phyloP scores from a whole-genome alignment of 345 rosid species.

The Salix exigua region DNA sequence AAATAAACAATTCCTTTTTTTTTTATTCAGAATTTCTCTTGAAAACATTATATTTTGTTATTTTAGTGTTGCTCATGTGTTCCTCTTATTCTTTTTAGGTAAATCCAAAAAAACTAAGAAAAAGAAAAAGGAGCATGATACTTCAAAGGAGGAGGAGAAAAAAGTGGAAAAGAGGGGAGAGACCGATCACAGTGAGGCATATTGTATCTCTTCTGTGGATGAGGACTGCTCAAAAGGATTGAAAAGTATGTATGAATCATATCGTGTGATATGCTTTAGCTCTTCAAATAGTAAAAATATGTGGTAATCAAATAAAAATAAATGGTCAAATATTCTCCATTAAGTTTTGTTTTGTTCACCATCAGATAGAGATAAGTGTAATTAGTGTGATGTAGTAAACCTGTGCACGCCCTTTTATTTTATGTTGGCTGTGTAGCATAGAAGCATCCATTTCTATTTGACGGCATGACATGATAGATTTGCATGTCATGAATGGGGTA shows the following conservation, averaged over 20 bases:
- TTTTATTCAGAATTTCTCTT: not conserved
- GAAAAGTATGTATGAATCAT: slow-evolving; percentile 50
- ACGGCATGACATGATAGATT: not conserved
- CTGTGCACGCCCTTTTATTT: not conserved
- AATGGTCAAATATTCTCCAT: not conserved
- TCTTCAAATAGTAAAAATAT: not conserved
- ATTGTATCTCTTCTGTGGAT: slow-evolving; percentile 67
- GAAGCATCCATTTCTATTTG: not conserved
- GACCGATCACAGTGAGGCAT: slow-evolving; percentile 27
- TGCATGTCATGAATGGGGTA: not conserved
- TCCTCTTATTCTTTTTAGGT: slow-evolving; percentile 18
- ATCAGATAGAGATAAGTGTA: not conserved
- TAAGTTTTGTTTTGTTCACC: not conserved
- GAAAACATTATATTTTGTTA: not conserved
- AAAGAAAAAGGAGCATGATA: slow-evolving; percentile 21
- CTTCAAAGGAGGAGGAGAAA: slow-evolving; percentile 8
- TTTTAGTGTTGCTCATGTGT: not conserved
- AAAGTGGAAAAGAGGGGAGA: slow-evolving; percentile 3
- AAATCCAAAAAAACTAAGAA: slow-evolving; percentile 35
- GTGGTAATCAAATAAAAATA: not conserved
- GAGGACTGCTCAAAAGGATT: slow-evolving; percentile 66
- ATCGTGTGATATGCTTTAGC: not conserved
- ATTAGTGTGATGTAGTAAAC: not conserved
- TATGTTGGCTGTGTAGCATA: not conserved
- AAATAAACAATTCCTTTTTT: not conserved